Base-by-base conservation (phyloP, 2,329 filamentous ascomycete genomes). In the Trichophyton rubrum region DNA sequence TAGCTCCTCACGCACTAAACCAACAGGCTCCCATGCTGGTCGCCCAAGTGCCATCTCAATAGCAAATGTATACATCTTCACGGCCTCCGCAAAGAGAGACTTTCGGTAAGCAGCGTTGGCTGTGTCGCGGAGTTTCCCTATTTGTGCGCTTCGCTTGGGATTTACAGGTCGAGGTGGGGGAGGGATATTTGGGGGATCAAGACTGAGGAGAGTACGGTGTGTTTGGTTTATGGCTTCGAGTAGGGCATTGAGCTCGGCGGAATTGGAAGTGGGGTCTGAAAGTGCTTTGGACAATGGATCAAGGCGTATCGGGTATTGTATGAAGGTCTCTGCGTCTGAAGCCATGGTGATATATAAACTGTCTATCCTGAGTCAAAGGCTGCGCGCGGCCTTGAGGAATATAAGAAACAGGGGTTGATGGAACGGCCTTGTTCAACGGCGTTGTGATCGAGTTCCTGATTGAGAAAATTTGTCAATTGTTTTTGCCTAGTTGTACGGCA, bases 151-250 rank as follows among this genome's bases (percentile, higher is more conserved):
- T 70, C 92, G 89, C 78, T 96, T 96, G 58, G 90, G 91, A 79
- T 96, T 95, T 64, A 96, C 86, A 62, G 91, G 91, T 47, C 95
- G 82, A 0, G 93, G 93, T 0, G 92, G 88, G 3, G 91, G 90
- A 0, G 92, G 92, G 20, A 90, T 80, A 62, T 83, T 80, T 4
- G 86, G 83, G 0, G 77, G 76, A 53, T 83, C 80, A 66, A 90
- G 82, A 60, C 75, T 74, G 67, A 93, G 79, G 63, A 97, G 82
- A 49, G 87, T 87, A 1, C 76, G 92, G 63, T 76, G 89, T 68
- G 85, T 88, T 60, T 92, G 96, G 82, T 90, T 91, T 0, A 80
- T 79, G 68, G 85, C 85, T 65, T 95, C 90, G 83, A 82, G 82
- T 74, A 65, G 64, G 13, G 55, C 24, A 33, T 49, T 53, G 13